Percentiles rank a stretch among this genome's conserved stretches.
Evolutionary conservation across 192 early-diverging fungal species (phyloP).

Genomic region (Funneliformis geosporum): DNA sequence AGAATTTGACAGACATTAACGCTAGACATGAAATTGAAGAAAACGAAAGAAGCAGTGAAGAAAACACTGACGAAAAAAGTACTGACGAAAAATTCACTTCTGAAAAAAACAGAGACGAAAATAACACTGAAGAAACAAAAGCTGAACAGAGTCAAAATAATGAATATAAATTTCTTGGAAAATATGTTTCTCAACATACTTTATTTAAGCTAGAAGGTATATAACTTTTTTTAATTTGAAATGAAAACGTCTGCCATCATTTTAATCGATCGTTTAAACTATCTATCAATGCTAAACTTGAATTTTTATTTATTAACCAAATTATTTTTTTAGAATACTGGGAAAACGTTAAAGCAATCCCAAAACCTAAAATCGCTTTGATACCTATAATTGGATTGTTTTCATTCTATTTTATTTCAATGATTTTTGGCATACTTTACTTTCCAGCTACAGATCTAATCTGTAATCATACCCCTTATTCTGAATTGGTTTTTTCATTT

Average conservation of each 20-base stretch:
- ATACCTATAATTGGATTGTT: not conserved
- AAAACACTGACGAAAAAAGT: too few species aligned
- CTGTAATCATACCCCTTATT: not conserved
- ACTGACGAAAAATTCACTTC: too few species aligned
- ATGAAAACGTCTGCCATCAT: not conserved
- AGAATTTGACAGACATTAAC: too few species aligned
- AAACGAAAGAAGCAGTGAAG: too few species aligned
- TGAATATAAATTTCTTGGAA: not conserved
- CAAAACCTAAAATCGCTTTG: not conserved
- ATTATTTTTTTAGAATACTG: not conserved
- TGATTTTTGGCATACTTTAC: not conserved
- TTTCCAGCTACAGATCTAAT: not conserved
- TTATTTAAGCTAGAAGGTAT: not conserved
- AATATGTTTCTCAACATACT: not conserved
- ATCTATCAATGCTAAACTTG: too few species aligned
- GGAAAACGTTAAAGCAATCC: not conserved
- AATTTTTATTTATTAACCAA: too few species aligned
- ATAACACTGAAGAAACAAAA: too few species aligned
- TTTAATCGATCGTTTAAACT: too few species aligned
- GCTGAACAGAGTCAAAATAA: not conserved
- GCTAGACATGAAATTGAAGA: too few species aligned
- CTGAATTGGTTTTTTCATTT: not conserved
- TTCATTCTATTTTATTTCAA: not conserved
- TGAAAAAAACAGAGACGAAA: too few species aligned
- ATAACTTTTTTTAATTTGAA: not conserved